These are phyloP conservation scores for Didymella pomorum DNA, from an alignment of 2,329 filamentous ascomycete genomes.

Conservation along the genomic window DNA sequence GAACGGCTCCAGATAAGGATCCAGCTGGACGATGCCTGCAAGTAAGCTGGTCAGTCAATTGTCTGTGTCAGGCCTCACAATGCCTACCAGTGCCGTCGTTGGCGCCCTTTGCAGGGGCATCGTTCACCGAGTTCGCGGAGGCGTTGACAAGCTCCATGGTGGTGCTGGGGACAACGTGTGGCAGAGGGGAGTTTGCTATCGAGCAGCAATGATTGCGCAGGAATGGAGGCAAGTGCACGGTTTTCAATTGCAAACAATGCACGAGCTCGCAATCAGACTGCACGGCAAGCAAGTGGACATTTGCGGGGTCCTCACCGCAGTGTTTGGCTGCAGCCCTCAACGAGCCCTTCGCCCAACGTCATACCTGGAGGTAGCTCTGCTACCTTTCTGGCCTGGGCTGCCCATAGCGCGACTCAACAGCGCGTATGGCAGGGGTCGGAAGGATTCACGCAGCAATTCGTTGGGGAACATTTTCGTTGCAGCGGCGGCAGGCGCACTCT, in stretches of 20 bases:
- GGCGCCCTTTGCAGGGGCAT: conserved; percentile 62
- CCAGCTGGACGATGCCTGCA: conserved; percentile 82
- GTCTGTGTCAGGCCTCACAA: conserved; percentile 1
- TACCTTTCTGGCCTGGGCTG: conserved; percentile 21
- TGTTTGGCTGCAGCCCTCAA: conserved; percentile 43
- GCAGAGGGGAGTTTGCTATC: conserved; percentile 27
- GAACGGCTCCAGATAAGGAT: conserved; percentile 90
- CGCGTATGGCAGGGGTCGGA: conserved; percentile 23
- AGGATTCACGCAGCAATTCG: conserved; percentile 33
- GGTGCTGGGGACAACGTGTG: conserved; percentile 23
- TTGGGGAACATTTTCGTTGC: conserved; percentile 8
- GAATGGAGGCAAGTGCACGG: conserved; percentile 15
- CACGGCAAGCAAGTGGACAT: conserved; percentile 28
- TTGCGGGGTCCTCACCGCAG: conserved; percentile 44
- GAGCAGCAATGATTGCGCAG: conserved; percentile 24
- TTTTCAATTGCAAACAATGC: conserved; percentile 22
- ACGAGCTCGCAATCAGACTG: conserved; percentile 20
- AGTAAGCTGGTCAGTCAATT: conserved; percentile 35
- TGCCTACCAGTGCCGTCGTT: conserved; percentile 74
- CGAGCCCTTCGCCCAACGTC: conserved; percentile 43
- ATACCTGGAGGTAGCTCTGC: conserved; percentile 33
- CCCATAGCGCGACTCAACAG: conserved; percentile 32
- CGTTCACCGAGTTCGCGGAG: conserved; percentile 56
- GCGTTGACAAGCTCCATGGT: conserved; percentile 54
- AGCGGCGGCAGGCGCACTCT: conserved; percentile 8